Evolutionary conservation across 139 green algal species (phyloP).

Genomic region (Chlorella sorokiniana): DNA sequence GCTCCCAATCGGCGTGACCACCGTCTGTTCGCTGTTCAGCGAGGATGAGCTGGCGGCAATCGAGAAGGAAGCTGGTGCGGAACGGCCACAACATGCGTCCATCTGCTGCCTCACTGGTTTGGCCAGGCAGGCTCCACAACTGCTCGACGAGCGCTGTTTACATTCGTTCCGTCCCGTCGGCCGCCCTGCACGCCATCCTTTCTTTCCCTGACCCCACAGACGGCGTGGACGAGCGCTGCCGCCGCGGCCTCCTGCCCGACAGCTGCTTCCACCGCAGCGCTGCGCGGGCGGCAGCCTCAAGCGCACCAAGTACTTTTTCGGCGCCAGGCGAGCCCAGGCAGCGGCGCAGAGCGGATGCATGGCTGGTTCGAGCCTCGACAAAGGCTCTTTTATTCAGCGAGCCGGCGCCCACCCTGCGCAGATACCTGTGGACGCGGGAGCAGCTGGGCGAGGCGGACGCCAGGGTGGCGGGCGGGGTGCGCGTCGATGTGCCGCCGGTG

Average conservation of each 20-base stretch:
- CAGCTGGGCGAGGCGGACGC: conserved; percentile 53
- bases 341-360: neutral
- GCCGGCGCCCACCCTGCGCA: neutral
- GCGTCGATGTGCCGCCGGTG: conserved; percentile 63
- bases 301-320: conserved; percentile 82
- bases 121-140: neutral
- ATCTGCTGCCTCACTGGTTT: too few species aligned
- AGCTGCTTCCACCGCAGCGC: conserved; percentile 58
- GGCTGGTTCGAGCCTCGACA: neutral
- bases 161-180: neutral
- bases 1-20: conserved; percentile 69
- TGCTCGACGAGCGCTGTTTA: too few species aligned
- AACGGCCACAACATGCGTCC: neutral
- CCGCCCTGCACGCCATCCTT: neutral
- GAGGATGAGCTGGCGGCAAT: conserved; percentile 55
- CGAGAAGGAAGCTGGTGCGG: conserved; percentile 34
- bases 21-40: conserved; percentile 54
- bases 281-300: conserved; percentile 50
- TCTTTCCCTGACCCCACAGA: conserved; percentile 28
- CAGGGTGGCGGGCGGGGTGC: conserved; percentile 56
- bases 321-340: conserved; percentile 40
- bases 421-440: conserved; percentile 75
- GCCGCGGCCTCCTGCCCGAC: conserved; percentile 44
- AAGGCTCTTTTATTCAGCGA: neutral
- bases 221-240: conserved; percentile 34